A percentile compares a stretch with the other conserved stretches of the same genome.
These are phyloP conservation scores for Tephrocybe sp. DNA, from an alignment of 768 basidiomycete genomes.

Conservation along the genomic window DNA sequence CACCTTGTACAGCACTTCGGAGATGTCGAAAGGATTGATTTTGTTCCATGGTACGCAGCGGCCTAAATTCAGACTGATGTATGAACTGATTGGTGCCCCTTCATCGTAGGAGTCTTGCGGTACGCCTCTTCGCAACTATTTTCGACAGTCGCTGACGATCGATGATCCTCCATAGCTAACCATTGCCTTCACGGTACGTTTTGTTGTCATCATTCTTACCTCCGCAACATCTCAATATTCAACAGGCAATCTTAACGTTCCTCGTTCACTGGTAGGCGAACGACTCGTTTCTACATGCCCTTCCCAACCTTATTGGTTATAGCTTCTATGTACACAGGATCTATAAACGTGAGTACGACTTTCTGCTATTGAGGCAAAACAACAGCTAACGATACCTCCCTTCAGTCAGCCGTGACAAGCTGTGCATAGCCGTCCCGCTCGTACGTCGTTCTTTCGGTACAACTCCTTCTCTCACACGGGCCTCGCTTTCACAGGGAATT, in stretches of 20 bases:
- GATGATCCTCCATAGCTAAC: constrained; percentile 27
- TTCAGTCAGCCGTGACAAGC: constrained; percentile 35
- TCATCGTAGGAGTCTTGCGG: constrained; percentile 35
- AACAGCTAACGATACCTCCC: neutral
- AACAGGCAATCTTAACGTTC: constrained; percentile 44
- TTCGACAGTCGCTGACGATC: neutral
- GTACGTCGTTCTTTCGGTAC: constrained; percentile 22
- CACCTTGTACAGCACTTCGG: constrained; percentile 45
- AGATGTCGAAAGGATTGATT: constrained; percentile 32
- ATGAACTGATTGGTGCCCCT: too few species aligned
- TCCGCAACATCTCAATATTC: neutral
- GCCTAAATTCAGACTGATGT: too few species aligned
- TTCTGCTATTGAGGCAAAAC: neutral
- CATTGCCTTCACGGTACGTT: constrained; percentile 32
- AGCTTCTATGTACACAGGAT: constrained; percentile 42
- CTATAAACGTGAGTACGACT: constrained; percentile 31
- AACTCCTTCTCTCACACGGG: neutral
- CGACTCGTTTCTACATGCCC: neutral
- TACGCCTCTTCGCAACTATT: constrained; percentile 17
- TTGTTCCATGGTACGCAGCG: constrained; percentile 39
- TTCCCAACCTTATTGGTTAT: neutral
- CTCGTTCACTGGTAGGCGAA: constrained; percentile 46
- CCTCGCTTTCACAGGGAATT: constrained; percentile 13
- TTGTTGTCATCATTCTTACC: neutral
- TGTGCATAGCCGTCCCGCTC: constrained; percentile 30